Percentiles rank a stretch among this genome's conserved stretches.
These are phyloP conservation scores for Hypoxylon trugodes DNA, from an alignment of 495 filamentous ascomycete species.

Conservation along the genomic window DNA sequence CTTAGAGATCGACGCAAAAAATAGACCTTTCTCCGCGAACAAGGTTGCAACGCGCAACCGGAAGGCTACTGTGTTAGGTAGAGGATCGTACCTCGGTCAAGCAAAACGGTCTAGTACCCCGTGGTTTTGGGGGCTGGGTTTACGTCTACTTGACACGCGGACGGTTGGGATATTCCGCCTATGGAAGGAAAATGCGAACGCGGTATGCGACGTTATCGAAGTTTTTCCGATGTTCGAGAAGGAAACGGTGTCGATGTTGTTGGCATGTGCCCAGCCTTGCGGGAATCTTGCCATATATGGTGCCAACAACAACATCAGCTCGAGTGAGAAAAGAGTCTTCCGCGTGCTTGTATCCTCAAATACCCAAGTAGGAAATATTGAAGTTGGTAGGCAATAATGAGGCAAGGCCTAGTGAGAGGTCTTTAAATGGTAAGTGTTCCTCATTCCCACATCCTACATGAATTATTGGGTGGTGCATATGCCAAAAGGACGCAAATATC, in stretches of 20 bases:
- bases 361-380: too few relatives aligned
- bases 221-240: background rate
- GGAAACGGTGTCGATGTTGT: background rate
- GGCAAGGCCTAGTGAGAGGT: too few relatives aligned
- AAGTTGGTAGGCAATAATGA: too few relatives aligned
- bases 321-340: background rate
- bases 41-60: background rate
- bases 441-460: too few relatives aligned
- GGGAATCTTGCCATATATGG: background rate
- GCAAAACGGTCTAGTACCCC: background rate
- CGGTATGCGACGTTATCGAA: background rate
- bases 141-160: background rate
- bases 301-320: background rate
- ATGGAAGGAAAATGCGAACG: constrained; percentile 21
- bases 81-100: constrained; percentile 10
- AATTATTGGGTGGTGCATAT: too few relatives aligned
- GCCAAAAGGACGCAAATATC: too few relatives aligned
- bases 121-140: constrained; percentile 22
- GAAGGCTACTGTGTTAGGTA: background rate
- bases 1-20: background rate
- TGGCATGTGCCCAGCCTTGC: background rate
- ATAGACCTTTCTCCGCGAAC: background rate
- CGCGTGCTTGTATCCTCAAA: too few relatives aligned
- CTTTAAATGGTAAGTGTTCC: too few relatives aligned
- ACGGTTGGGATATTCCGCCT: constrained; percentile 1